Evolutionary conservation across 2,329 filamentous ascomycete species (phyloP), one percentile per base, ranked within the genome.

Genomic region (Metarhizium sp.): DNA sequence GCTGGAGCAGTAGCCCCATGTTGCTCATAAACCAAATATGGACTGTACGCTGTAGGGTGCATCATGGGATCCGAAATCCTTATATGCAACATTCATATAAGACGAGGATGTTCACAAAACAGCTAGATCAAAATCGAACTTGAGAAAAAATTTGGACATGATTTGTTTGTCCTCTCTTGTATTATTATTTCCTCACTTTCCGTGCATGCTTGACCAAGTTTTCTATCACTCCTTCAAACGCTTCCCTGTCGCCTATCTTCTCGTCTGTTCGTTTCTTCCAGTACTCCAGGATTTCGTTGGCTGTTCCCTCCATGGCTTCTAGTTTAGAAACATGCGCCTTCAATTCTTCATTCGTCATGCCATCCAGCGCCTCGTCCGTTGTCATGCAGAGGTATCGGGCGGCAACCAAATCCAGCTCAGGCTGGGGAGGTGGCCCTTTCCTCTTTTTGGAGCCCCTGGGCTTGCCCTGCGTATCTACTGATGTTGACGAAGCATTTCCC

Each of bases 201-300:
- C 90, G 80, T 51, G 90, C 90, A 73, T 95, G 90, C 70, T 91
- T 94, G 47, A 96, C 92, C 61, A 97, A 71, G 69, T 96, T 96
- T 73, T 96, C 92, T 78, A 97, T 96, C 16, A 97, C 92, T 0
- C 90, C 91, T 68, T 97, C 92, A 69, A 96, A 94, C 2, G 91
- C 90, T 68, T 96, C 92, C 62, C 94, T 86, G 67, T 97, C 92
- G 45, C 89, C 89, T 60, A 95, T 75, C 64, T 92, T 90, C 62
- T 91, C 90, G 67, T 96, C 92, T 53, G 88, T 86, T 63, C 85
- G 78, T 74, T 89, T 88, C 62, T 89, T 80, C 92, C 92, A 97
- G 68, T 92, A 95, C 61, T 90, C 88, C 53, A 96, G 75, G 43
- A 92, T 84, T 57, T 89, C 82, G 55, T 86, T 87, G 3, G 90